Evolutionary conservation across 2,329 filamentous ascomycete species (phyloP), one percentile per base, ranked within the genome.

Genomic region (Diaporthe sp.): DNA sequence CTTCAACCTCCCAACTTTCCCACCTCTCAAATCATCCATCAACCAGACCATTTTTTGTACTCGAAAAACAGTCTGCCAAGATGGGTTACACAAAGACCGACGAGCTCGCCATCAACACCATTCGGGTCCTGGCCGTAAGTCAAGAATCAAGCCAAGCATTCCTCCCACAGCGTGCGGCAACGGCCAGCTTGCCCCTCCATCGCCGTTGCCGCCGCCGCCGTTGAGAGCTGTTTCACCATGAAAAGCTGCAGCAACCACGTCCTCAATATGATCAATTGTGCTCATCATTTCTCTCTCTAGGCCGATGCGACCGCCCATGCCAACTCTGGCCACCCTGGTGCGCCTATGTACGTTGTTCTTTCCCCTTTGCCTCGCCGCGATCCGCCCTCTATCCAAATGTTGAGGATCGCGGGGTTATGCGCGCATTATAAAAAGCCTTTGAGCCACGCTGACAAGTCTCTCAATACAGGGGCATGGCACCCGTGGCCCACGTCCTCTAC

Each of bases 311-410:
- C 96, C 84, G 93, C 93, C 87, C 90, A 94, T 86, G 95, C 96
- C 86, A 98, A 98, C 92, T 98, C 96, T 80, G 97, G 97, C 85
- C 97, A 99, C 89, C 97, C 97, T 83, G 97, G 97, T 91, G 97
- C 97, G 86, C 97, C 97, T 83, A 99, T 99, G 97, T 91, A 84
- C 87, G 89, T 87, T 72, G 22, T 75, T 55, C 61, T 68, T 44
- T 42, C 61, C 17, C n/a, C 15, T 34, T 47, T 47, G 25, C 67
- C 72, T 53, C 44, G 22, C 34, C 42, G 49, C 53, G 70, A 44
- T 28, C 25, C 13, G 20, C 28, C 39, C 25, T 28, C 44, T 6
- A 20, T 49, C 20, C 42, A 63, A 72, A 13, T 34, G 37, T 73
- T 65, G 34, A 37, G 58, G 58, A 31, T 31, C 71, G 57, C 47